Evolutionary conservation across 257 asterid species (phyloP).

Genomic region (Solanum medicagineum): DNA sequence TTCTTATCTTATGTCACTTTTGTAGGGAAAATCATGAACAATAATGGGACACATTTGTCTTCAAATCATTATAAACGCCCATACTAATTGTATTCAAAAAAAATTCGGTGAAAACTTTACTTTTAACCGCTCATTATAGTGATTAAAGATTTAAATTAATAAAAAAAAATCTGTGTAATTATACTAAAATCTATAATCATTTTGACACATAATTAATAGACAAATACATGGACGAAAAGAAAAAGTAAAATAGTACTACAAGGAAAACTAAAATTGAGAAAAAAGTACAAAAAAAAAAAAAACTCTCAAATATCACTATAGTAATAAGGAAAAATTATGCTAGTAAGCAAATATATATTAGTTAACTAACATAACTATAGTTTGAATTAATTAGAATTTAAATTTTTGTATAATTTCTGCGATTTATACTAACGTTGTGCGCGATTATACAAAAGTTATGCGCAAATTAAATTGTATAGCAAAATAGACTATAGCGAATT

Average conservation of each 20-base stretch:
- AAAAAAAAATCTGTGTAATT: neutral
- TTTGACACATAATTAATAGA: neutral
- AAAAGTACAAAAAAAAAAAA: neutral
- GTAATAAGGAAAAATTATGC: neutral
- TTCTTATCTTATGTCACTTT: neutral
- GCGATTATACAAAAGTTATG: too few relatives aligned
- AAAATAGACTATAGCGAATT: too few relatives aligned
- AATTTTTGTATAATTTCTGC: too few relatives aligned
- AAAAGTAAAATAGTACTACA: too few relatives aligned
- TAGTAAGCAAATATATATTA: too few relatives aligned
- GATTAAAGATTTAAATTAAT: neutral
- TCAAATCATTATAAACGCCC: constrained; percentile 11
- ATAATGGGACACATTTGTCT: constrained; percentile 27
- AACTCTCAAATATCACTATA: neutral
- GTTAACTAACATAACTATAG: too few relatives aligned
- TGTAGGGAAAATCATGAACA: constrained; percentile 26
- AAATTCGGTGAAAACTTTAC: neutral
- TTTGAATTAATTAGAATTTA: too few relatives aligned
- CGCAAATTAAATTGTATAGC: too few relatives aligned
- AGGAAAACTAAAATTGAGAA: neutral
- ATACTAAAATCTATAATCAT: neutral
- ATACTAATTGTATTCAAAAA: neutral
- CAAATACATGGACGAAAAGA: neutral
- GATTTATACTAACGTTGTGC: too few relatives aligned
- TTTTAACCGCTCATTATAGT: neutral